Base-by-base conservation (phyloP, 805 yeast species). In the Suhomyces faveliae region DNA sequence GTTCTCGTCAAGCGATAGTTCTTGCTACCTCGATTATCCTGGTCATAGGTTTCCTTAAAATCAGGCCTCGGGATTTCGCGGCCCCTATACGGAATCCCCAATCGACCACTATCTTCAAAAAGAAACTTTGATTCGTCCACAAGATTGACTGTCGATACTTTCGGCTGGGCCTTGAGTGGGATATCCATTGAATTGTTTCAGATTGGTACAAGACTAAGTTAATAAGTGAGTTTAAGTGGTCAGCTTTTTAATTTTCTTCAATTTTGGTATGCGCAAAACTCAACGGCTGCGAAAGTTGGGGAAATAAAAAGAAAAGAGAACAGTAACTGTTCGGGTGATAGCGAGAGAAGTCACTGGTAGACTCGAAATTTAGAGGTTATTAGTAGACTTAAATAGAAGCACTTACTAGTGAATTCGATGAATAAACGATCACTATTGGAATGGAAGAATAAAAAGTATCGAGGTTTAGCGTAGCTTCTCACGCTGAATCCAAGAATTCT, bases 1-100 rank as follows among this genome's bases (percentile, higher is more conserved):
- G 83, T 81, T 56, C 85, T 70, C 10, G 78, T 71, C 35, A 80
- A 57, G 27, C 46, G 40, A 21, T 40, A 46, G 25, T 40, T 43
- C 8, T 21, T 43, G 24, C 23, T 17, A 20, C 23, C 40, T 8
- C 23, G 21, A 39, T 33, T 41, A 27, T 21, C 29, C 10, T n/a
- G 4, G 17, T 20, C 40, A 35, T 4, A 13, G n/a, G 21, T 19
- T 27, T 27, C 30, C 9, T 27, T 27, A 15, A 27, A 33, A 15
- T 9, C 37, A 15, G 33, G 49, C 15, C 25, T 40, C 35, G 43
- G 43, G 27, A 25, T 19, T 6, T 42, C 44, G 37, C 44, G 44
- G 30, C 29, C 43, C 13, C 29, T 35, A 22, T 15, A 23, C 9
- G 10, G 38, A 13, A 7, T 33, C 6, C 37, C 21, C 21, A 33